Evolutionary conservation across 805 yeast genomes (phyloP).

Genomic region (Dipodascus albidus): DNA sequence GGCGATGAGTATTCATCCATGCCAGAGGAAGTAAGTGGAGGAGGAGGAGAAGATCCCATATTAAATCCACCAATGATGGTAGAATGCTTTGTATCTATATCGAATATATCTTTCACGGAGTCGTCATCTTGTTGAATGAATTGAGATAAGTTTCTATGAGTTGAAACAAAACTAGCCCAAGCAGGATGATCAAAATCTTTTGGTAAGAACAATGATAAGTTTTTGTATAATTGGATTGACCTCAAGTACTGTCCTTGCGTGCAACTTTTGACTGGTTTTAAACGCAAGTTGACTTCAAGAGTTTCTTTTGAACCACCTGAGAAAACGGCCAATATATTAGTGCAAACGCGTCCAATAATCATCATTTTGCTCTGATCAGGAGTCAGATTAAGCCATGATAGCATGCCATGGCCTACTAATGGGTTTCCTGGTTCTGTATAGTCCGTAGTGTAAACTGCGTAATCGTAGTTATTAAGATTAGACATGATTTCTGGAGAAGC

Average conservation of each 20-base stretch:
- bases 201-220: slow-evolving; percentile 7
- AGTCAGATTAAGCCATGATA: slow-evolving; percentile 16
- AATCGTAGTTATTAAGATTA: slow-evolving; percentile 22
- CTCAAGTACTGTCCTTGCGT: slow-evolving; percentile 10
- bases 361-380: background rate
- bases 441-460: slow-evolving; percentile 30
- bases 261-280: slow-evolving; percentile 14
- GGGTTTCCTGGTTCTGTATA: slow-evolving; percentile 28
- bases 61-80: background rate
- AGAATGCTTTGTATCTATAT: background rate
- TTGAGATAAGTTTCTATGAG: background rate
- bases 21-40: background rate
- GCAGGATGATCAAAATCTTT: slow-evolving; percentile 11
- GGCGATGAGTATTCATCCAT: background rate
- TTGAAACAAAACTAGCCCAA: slow-evolving; percentile 9
- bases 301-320: slow-evolving; percentile 16
- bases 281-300: slow-evolving; percentile 19
- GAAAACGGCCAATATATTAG: slow-evolving; percentile 18
- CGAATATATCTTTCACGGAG: background rate
- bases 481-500: slow-evolving; percentile 28
- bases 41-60: background rate
- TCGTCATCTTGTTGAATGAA: background rate
- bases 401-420: slow-evolving; percentile 29
- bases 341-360: slow-evolving; percentile 17
- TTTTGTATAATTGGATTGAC: slow-evolving; percentile 9